Evolutionary conservation across 495 filamentous ascomycete genomes (phyloP), one percentile per base, ranked within the genome.

Genomic region (Penicillium malachiteum): DNA sequence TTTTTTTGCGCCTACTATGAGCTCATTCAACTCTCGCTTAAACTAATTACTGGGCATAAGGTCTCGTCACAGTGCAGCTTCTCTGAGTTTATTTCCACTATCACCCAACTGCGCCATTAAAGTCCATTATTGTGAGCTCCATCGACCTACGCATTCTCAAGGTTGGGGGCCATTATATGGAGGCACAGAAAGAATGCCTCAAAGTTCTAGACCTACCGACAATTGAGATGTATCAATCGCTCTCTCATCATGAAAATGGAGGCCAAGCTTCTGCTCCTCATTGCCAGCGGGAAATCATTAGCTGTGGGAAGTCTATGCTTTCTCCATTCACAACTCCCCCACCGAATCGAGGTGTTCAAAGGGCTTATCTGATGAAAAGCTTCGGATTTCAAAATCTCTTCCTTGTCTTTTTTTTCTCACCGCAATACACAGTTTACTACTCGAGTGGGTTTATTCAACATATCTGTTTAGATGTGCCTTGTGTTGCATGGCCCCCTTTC

Each of bases 101-200:
- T 73, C 69, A 72, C 67, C 21, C 72, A 75, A 75, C 70, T 71
- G 72, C 65, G 63, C 67, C 61, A 57, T 35, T 48, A 37, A 16
- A 50, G 3, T 13, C 67, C 61, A 57, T 21, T 48, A 37, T 31
- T 44, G 2, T 13, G 35, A 44, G 48, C 42, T 38, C 33, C 17
- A 44, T 46, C 26, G 16, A 30, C 18, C 42, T 46, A 35, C 33
- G 17, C 17, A 39, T 26, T 45, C 26, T 13, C 16, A 34, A 1
- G 10, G 1, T 37, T 38, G 18, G 51, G 41, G 51, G 51, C 51
- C 31, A 38, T 18, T 18, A 54, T 46, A 54, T 54, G 41, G 50
- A 52, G 32, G 33, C 42, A 4, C 10, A 18, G 26, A 12, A 16
- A n/a, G 11, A 30, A 11, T 12, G n/a, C 7, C 16, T 32, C 34